Conservation (phyloP, 345 rosid genomes). For the Eucalyptus cloeziana region DNA sequence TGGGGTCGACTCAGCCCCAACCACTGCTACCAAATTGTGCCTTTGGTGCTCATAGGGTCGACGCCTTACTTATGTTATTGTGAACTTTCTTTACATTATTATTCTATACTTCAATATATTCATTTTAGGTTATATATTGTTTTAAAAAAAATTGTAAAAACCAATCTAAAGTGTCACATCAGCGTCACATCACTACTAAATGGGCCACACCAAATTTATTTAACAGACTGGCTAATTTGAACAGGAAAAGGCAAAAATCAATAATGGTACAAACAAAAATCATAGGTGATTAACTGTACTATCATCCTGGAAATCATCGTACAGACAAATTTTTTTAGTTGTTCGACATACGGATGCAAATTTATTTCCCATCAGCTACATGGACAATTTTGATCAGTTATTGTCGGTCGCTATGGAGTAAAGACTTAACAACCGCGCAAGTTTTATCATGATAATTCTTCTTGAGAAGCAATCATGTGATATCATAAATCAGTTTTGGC, state of each 20-base stretch:
- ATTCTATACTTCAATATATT: neutral
- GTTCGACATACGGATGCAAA: neutral
- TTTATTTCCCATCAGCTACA: neutral
- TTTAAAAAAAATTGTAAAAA: neutral
- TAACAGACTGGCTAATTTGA: neutral
- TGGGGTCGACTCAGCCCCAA: neutral
- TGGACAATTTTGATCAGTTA: neutral
- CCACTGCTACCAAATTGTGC: neutral
- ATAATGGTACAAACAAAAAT: neutral
- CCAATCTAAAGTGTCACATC: neutral
- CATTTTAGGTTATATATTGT: neutral
- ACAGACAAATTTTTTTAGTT: neutral
- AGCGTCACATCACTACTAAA: neutral
- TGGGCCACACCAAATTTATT: neutral
- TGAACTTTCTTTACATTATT: neutral
- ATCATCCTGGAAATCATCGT: neutral
- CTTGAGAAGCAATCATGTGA: neutral
- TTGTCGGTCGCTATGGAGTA: neutral
- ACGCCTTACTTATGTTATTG: neutral
- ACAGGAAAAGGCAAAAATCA: neutral
- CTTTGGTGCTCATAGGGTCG: neutral
- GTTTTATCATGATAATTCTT: neutral
- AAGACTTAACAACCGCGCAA: neutral
- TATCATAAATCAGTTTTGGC: neutral
- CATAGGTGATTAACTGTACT: neutral